A percentile compares a stretch with the other conserved stretches of the same genome.
phyloP scores from a whole-genome alignment of 192 early-diverging fungal species.

The Coemansia sp. region DNA sequence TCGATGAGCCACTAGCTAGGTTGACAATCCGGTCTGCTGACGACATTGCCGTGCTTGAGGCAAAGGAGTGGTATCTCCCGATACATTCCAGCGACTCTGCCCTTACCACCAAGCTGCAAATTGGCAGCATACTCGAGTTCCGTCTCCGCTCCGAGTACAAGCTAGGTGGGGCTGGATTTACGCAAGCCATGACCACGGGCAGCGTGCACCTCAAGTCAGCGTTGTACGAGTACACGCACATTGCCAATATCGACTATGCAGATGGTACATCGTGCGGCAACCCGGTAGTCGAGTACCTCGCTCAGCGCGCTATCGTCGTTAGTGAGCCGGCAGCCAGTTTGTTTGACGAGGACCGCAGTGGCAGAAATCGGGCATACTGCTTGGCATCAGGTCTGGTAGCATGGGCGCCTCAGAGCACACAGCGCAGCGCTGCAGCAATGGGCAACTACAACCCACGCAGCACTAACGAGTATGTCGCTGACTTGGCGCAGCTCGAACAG shows the following conservation, averaged over 20 bases:
- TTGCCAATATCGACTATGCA: conserved; percentile 74
- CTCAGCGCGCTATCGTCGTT: conserved; percentile 44
- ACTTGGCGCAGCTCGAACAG: conserved; percentile 80
- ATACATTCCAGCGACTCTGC: neutral
- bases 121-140: conserved; percentile 71
- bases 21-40: conserved; percentile 59
- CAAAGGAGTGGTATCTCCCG: conserved; percentile 75
- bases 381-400: conserved; percentile 2
- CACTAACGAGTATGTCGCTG: conserved; percentile 88
- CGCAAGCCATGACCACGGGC: conserved; percentile 67
- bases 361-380: conserved; percentile 7
- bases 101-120: neutral
- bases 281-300: conserved; percentile 79
- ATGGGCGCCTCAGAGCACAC: conserved; percentile 58
- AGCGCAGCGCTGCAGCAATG: conserved; percentile 77
- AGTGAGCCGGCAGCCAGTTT: conserved; percentile 67
- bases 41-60: conserved; percentile 83
- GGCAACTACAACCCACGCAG: conserved; percentile 92
- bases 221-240: conserved; percentile 65
- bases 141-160: conserved; percentile 69
- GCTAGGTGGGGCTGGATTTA: conserved; percentile 61
- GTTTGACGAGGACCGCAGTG: conserved; percentile 67
- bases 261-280: conserved; percentile 71
- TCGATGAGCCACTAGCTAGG: conserved; percentile 68
- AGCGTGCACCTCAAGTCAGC: conserved; percentile 61